A percentile compares a stretch with the other conserved stretches of the same genome.
Conservation (phyloP, 192 early-diverging fungal genomes). For the Gorgonomyces haynaldii region DNA sequence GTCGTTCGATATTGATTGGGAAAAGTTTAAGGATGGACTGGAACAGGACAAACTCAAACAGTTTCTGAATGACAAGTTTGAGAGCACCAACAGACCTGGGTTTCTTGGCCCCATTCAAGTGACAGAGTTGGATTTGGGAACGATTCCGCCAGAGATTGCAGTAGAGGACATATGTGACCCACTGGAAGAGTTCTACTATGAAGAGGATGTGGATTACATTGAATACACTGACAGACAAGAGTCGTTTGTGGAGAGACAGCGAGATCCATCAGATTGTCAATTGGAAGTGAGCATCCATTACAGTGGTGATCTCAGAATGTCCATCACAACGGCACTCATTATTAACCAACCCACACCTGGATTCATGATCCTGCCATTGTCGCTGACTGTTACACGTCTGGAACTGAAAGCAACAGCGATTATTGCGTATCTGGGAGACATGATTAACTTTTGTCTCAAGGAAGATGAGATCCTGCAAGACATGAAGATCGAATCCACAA, state of each 20-base stretch:
- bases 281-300: constrained; percentile 40
- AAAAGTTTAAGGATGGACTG: constrained; percentile 27
- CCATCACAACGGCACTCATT: constrained; percentile 41
- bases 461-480: constrained; percentile 42
- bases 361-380: constrained; percentile 45
- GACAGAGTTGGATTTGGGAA: constrained; percentile 40
- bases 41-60: constrained; percentile 24
- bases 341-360: constrained; percentile 51
- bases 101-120: constrained; percentile 40
- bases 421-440: constrained; percentile 46
- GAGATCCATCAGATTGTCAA: constrained; percentile 35
- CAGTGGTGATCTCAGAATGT: constrained; percentile 39
- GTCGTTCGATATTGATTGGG: constrained; percentile 41
- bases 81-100: constrained; percentile 28
- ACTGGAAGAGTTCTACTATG: constrained; percentile 37
- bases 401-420: constrained; percentile 46
- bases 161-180: constrained; percentile 33
- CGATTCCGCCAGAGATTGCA: constrained; percentile 30
- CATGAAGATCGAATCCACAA: constrained; percentile 46
- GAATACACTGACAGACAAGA: constrained; percentile 5
- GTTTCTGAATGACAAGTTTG: constrained; percentile 41
- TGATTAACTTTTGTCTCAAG: constrained; percentile 50
- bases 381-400: constrained; percentile 42
- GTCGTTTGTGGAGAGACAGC: constrained; percentile 17
- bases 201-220: constrained; percentile 4